These are phyloP conservation scores for Geotrichum fermentans DNA, from an alignment of 1,139 yeast genomes.

Conservation along the genomic window DNA sequence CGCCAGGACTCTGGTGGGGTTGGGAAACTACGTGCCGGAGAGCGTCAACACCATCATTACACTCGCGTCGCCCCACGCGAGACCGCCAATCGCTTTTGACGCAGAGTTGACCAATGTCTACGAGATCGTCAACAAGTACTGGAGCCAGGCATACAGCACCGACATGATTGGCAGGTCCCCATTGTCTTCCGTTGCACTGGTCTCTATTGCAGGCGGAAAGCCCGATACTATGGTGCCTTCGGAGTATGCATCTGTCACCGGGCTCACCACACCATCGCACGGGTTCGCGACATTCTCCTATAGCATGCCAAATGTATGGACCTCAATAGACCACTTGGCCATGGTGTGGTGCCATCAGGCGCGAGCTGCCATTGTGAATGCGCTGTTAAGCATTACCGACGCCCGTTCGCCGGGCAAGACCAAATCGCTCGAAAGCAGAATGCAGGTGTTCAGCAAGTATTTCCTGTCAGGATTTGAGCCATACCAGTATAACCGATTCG, in stretches of 20 bases:
- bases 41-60: conserved; percentile 84
- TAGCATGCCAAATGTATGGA: conserved; percentile 89
- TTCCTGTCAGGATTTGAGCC: conserved; percentile 58
- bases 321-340: conserved; percentile 91
- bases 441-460: conserved; percentile 48
- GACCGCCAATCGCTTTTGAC: conserved; percentile 94
- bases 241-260: conserved; percentile 78
- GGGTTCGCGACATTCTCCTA: conserved; percentile 84
- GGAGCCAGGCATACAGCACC: conserved; percentile 60
- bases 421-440: conserved; percentile 47
- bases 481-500: conserved; percentile 13
- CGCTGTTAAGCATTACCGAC: conserved; percentile 59
- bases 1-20: conserved; percentile 70
- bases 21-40: conserved; percentile 66
- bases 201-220: conserved; percentile 89
- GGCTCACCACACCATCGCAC: conserved; percentile 62
- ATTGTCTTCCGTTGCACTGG: conserved; percentile 35
- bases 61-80: conserved; percentile 86
- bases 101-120: conserved; percentile 76
- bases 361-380: conserved; percentile 56
- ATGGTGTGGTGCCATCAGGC: conserved; percentile 96
- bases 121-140: conserved; percentile 68
- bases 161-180: conserved; percentile 29
- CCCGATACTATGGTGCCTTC: conserved; percentile 83
- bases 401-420: conserved; percentile 50